Evolutionary conservation across 2,329 filamentous ascomycete species (phyloP).

Genomic region (Diaporthe aspalathi): DNA sequence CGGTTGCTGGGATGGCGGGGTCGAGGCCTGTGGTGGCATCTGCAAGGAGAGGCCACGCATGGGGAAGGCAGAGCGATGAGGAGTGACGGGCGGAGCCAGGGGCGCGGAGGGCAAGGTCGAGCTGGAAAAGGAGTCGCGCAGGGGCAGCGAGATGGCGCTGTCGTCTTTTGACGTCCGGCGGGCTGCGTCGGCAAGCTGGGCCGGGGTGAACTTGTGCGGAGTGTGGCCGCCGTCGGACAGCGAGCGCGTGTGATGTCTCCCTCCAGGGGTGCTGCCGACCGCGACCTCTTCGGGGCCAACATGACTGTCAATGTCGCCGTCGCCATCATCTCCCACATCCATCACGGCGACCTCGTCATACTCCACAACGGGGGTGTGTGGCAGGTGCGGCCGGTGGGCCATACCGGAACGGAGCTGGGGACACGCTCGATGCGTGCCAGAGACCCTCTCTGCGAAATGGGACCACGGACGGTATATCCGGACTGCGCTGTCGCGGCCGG

Average conservation of each 20-base stretch:
- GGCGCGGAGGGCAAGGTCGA: constrained; percentile 48
- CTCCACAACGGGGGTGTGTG: constrained; percentile 40
- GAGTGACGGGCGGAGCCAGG: constrained; percentile 70
- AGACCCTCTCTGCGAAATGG: constrained; percentile 14
- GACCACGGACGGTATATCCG: not conserved
- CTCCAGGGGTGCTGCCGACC: constrained; percentile 53
- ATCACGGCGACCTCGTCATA: constrained; percentile 43
- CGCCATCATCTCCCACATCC: constrained; percentile 37
- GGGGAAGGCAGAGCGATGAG: constrained; percentile 74
- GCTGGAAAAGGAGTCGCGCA: constrained; percentile 48
- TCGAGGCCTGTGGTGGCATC: constrained; percentile 66
- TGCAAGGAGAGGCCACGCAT: constrained; percentile 76
- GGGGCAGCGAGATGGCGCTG: constrained; percentile 57
- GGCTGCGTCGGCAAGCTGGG: constrained; percentile 66
- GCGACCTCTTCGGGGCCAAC: not conserved
- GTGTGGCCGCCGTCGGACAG: constrained; percentile 73
- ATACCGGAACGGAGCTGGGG: constrained; percentile 16
- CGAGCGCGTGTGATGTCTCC: constrained; percentile 66
- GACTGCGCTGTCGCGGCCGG: not conserved
- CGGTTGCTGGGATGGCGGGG: constrained; percentile 41
- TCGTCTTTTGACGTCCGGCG: constrained; percentile 75
- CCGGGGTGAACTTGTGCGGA: constrained; percentile 67
- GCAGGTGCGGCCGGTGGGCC: constrained; percentile 31
- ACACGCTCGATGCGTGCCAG: constrained; percentile 15
- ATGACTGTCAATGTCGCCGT: constrained; percentile 3